Conservation (phyloP, 345 rosid species). For the Citrus inodora region DNA sequence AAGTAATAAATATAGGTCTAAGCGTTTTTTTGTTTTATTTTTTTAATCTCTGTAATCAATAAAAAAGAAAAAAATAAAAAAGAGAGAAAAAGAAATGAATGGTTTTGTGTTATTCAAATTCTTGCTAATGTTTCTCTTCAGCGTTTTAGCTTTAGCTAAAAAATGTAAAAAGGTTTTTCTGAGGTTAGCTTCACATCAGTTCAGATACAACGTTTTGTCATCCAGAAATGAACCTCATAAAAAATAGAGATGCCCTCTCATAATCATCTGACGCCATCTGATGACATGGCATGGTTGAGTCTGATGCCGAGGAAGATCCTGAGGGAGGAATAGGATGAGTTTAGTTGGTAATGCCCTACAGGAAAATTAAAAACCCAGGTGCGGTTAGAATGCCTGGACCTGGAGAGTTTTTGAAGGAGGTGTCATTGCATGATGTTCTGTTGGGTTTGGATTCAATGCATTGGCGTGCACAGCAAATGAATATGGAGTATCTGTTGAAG, state of each 20-base stretch:
- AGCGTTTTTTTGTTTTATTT: too few species aligned
- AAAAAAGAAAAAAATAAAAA: too few species aligned
- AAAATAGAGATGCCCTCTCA: slow-evolving; percentile 31
- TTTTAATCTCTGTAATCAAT: too few species aligned
- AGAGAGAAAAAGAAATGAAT: slow-evolving; percentile 11
- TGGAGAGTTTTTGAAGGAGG: slow-evolving; percentile 37
- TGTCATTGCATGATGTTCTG: slow-evolving; percentile 40
- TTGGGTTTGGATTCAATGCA: slow-evolving; percentile 39
- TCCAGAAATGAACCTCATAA: slow-evolving; percentile 39
- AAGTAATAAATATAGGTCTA: too few species aligned
- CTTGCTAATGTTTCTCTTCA: slow-evolving; percentile 5
- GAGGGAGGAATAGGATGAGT: slow-evolving; percentile 35
- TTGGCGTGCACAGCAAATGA: slow-evolving; percentile 48
- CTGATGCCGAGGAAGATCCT: slow-evolving; percentile 42
- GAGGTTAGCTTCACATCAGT: slow-evolving; percentile 35
- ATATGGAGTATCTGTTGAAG: slow-evolving; percentile 46
- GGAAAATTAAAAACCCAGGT: neutral
- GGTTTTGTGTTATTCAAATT: slow-evolving; percentile 5
- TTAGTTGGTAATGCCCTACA: slow-evolving; percentile 22
- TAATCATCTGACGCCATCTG: slow-evolving; percentile 43
- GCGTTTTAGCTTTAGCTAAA: slow-evolving; percentile 26
- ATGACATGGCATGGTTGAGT: slow-evolving; percentile 39
- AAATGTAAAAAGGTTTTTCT: slow-evolving; percentile 46
- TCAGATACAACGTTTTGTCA: slow-evolving; percentile 28
- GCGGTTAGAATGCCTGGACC: neutral